Base-by-base conservation (phyloP, 2,329 filamentous ascomycete species). In the Penicillium psychrosexuale region DNA sequence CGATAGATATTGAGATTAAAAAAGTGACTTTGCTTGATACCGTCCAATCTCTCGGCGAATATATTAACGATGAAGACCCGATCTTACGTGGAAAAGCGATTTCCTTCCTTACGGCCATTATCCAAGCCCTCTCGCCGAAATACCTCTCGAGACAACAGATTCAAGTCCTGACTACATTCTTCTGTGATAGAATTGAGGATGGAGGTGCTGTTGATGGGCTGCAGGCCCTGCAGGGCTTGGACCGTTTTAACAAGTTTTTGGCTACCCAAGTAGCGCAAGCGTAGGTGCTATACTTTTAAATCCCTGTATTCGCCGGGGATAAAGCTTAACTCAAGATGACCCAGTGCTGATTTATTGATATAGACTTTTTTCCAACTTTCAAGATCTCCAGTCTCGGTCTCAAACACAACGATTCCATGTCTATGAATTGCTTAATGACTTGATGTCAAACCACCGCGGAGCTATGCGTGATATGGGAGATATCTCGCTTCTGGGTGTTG, bases 381-480 rank as follows among this genome's bases (percentile, higher is more conserved):
- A 82, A 30, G 80, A 84, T 63, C 77, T 87, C 7, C 78, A 86
- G 56, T 78, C 80, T 45, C 82, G 84, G 47, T 83, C 84, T 60
- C 85, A 85, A 66, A 78, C 82, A n/a, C 84, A 86, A 59, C 79
- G 85, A 57, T 86, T 85, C 66, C 78, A 83, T n/a, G 76, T 87
- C 22, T 76, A 87, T 53, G 80, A 81, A 57, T 74, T 88, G 36
- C 68, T 88, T 60, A 84, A 88, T 61, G 76, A 80, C 30, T 71
- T 88, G 57, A 80, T 88, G 78, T 79, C 79, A 28, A 83, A 80
- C 59, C 84, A 87, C 66, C 79, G 84, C 64, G 72, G 77, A 79
- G 78, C 80, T n/a, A 68, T 85, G 46, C 77, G 76, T 68, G 73
- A 79, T 11, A 78, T 87, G 65, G 82, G 83, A 33, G 78, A 84